Percentiles rank a stretch among this genome's conserved stretches.
These are phyloP conservation scores for Puccinia triticina DNA, from an alignment of 1,284 basidiomycete species.

Conservation along the genomic window DNA sequence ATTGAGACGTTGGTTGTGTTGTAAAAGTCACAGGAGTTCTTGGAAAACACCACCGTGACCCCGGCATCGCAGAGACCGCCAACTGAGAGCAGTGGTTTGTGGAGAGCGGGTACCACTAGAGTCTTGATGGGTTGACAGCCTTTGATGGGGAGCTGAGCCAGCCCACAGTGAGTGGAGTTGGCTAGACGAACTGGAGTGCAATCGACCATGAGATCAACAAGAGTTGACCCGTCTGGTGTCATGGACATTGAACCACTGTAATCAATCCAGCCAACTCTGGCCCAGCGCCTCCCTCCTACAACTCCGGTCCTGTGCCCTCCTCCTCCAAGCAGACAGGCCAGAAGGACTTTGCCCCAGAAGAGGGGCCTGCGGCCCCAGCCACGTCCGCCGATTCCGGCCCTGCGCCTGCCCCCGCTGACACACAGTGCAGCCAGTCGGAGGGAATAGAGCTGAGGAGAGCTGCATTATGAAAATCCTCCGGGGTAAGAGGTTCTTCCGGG, in stretches of 20 bases:
- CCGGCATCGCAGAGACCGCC: neutral
- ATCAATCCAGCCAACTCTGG: neutral
- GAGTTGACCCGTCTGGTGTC: neutral
- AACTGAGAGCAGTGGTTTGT: neutral
- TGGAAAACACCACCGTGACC: neutral
- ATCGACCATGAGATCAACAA: neutral
- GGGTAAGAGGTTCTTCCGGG: neutral
- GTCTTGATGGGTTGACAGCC: neutral
- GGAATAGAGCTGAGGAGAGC: conserved; percentile 13
- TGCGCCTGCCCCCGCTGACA: neutral
- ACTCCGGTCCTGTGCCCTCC: too few relatives aligned
- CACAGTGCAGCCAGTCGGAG: neutral
- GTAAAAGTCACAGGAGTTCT: neutral
- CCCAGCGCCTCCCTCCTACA: too few relatives aligned
- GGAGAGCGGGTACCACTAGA: neutral
- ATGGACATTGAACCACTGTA: neutral
- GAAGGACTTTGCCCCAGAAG: too few relatives aligned
- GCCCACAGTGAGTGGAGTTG: neutral
- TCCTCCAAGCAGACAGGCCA: too few relatives aligned
- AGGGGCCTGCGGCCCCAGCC: too few relatives aligned
- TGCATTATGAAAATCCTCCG: neutral
- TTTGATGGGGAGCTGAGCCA: neutral
- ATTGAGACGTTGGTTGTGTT: too few relatives aligned
- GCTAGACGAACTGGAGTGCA: neutral
- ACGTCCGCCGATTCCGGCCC: too few relatives aligned